These are phyloP conservation scores for Eucalyptus paniculata DNA, from an alignment of 345 rosid species.

Conservation along the genomic window DNA sequence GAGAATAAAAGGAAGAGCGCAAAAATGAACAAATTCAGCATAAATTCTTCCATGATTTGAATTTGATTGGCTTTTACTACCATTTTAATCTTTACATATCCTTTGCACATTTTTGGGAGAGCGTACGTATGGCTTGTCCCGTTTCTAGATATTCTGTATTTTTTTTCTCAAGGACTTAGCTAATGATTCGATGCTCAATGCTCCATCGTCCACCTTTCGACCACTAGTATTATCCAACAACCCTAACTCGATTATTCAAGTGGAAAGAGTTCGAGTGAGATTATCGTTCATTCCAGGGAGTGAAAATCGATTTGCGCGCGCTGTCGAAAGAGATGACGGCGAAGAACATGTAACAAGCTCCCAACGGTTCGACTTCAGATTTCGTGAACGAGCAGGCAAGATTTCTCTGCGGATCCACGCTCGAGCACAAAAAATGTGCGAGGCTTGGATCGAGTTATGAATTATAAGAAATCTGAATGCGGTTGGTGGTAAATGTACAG, in stretches of 20 bases:
- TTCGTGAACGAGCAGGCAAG: neutral
- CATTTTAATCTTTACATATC: neutral
- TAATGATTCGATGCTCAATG: neutral
- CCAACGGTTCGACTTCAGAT: neutral
- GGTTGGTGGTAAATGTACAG: too few species aligned
- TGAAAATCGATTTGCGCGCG: neutral
- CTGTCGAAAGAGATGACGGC: neutral
- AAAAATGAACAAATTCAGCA: neutral
- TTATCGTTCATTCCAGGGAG: neutral
- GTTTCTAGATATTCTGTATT: neutral
- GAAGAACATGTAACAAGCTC: neutral
- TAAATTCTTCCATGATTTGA: neutral
- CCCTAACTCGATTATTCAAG: neutral
- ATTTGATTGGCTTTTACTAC: neutral
- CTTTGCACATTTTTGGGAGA: neutral
- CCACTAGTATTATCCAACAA: neutral
- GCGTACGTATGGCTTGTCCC: neutral
- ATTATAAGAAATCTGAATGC: too few species aligned
- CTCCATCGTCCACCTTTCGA: neutral
- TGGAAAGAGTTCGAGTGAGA: neutral
- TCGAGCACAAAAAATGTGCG: neutral
- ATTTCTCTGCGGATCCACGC: neutral
- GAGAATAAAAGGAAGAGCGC: neutral
- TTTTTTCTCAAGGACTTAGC: neutral
- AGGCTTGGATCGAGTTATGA: neutral